Conservation (phyloP, 192 early-diverging fungal genomes). For the Podochytrium sp. region DNA sequence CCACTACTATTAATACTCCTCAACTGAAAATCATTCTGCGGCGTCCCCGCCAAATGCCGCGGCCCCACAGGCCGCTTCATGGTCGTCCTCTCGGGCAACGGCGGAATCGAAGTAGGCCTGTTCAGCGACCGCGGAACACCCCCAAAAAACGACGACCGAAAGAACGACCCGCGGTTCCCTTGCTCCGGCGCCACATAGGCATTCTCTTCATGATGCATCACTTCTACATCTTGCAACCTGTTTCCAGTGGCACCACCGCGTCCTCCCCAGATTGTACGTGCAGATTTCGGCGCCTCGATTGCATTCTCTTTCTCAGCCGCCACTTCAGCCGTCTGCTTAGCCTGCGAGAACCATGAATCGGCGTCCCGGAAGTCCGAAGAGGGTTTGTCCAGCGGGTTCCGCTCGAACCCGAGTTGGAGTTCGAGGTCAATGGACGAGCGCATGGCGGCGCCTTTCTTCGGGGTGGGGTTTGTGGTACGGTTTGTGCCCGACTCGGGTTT, state of each 20-base stretch:
- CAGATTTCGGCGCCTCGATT: neutral
- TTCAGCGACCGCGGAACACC: conserved; percentile 6
- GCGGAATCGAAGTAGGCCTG: neutral
- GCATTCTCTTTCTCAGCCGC: conserved; percentile 8
- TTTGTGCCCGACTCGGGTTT: neutral
- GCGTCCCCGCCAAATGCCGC: neutral
- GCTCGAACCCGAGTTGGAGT: conserved; percentile 23
- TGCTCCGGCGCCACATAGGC: neutral
- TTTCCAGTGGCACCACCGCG: neutral
- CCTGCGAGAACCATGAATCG: conserved; percentile 23
- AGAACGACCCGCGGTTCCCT: conserved; percentile 4
- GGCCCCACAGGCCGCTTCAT: conserved; percentile 5
- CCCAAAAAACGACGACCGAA: conserved; percentile 21
- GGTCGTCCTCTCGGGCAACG: neutral
- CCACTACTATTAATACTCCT: neutral
- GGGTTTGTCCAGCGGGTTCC: conserved; percentile 27
- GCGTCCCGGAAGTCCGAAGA: conserved; percentile 26
- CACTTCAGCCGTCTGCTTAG: conserved; percentile 21
- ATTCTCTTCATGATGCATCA: neutral
- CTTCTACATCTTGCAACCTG: neutral
- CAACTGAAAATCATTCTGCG: neutral
- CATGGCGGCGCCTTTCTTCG: conserved; percentile 1
- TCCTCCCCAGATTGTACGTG: neutral
- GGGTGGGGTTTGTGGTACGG: neutral
- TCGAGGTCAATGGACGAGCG: conserved; percentile 29